Percentiles rank a stretch among this genome's conserved stretches.
phyloP scores from a whole-genome alignment of 768 basidiomycete genomes.

The Pleurotus ostreatus region DNA sequence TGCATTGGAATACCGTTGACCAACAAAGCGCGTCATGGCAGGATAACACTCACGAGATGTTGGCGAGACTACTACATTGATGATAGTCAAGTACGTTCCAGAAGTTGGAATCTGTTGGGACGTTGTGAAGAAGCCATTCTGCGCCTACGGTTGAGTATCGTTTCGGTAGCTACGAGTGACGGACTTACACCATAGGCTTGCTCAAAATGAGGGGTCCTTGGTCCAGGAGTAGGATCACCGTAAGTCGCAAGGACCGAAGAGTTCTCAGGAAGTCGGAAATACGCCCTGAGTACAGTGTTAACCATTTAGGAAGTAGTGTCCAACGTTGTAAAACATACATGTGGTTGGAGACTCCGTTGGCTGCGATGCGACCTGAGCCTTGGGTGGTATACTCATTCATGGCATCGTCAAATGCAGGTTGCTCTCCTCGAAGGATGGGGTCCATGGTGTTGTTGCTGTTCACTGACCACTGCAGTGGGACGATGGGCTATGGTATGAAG shows the following conservation, averaged over 20 bases:
- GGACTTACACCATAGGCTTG: constrained; percentile 24
- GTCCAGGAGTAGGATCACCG: constrained; percentile 32
- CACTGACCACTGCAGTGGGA: constrained; percentile 3
- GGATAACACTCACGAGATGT: constrained; percentile 26
- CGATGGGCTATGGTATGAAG: constrained; percentile 14
- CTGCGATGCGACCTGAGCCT: constrained; percentile 16
- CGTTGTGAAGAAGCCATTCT: constrained; percentile 8
- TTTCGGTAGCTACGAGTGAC: too few relatives aligned
- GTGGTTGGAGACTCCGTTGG: constrained; percentile 10
- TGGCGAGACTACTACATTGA: constrained; percentile 27
- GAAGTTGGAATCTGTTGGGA: constrained; percentile 15
- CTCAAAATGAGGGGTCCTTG: constrained; percentile 31
- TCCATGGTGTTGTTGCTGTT: constrained; percentile 15
- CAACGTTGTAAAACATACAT: constrained; percentile 10
- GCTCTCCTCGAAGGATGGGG: constrained; percentile 9
- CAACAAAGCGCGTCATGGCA: neutral
- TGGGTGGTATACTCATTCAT: constrained; percentile 16
- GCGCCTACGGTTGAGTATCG: neutral
- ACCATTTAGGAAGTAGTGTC: neutral
- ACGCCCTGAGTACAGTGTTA: constrained; percentile 9
- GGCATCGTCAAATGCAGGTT: constrained; percentile 9
- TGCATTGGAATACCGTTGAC: neutral
- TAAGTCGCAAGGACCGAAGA: constrained; percentile 23
- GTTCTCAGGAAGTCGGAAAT: constrained; percentile 21
- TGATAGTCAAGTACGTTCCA: constrained; percentile 27